phyloP scores from a whole-genome alignment of 768 basidiomycete genomes.

The Suillus placidus region DNA sequence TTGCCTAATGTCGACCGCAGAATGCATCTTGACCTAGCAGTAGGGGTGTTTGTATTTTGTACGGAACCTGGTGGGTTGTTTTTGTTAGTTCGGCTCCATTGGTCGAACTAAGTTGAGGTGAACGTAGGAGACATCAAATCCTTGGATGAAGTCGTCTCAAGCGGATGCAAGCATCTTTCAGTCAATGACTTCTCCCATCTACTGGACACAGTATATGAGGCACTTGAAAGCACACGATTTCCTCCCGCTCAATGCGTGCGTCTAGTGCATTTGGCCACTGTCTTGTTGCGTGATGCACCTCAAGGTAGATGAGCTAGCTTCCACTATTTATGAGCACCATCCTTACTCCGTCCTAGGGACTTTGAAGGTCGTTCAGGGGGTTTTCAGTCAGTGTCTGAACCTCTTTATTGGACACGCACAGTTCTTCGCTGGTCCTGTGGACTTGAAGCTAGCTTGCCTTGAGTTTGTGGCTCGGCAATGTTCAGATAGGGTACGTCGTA shows the following conservation, averaged over 20 bases:
- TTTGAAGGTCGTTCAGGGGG: slow-evolving; percentile 57
- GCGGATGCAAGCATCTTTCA: slow-evolving; percentile 43
- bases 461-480: slow-evolving; percentile 55
- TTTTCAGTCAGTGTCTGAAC: slow-evolving; percentile 52
- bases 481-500: slow-evolving; percentile 57
- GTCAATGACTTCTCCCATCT: slow-evolving; percentile 47
- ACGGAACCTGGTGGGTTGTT: slow-evolving; percentile 25
- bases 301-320: slow-evolving; percentile 44
- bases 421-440: slow-evolving; percentile 40
- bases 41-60: slow-evolving; percentile 52
- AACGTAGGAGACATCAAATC: slow-evolving; percentile 30
- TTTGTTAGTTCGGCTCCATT: neutral
- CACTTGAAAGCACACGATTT: slow-evolving; percentile 37
- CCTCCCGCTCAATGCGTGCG: slow-evolving; percentile 32
- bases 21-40: slow-evolving; percentile 46
- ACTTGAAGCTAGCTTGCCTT: slow-evolving; percentile 49
- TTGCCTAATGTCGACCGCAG: slow-evolving; percentile 33
- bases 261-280: slow-evolving; percentile 51
- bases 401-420: slow-evolving; percentile 45
- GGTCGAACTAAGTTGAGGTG: neutral
- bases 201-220: slow-evolving; percentile 45
- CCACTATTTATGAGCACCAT: neutral
- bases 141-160: slow-evolving; percentile 44
- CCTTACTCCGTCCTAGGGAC: slow-evolving; percentile 47
- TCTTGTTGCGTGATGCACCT: slow-evolving; percentile 61